Conservation (phyloP, 169 alveolate species). For the Neospora caninum region DNA sequence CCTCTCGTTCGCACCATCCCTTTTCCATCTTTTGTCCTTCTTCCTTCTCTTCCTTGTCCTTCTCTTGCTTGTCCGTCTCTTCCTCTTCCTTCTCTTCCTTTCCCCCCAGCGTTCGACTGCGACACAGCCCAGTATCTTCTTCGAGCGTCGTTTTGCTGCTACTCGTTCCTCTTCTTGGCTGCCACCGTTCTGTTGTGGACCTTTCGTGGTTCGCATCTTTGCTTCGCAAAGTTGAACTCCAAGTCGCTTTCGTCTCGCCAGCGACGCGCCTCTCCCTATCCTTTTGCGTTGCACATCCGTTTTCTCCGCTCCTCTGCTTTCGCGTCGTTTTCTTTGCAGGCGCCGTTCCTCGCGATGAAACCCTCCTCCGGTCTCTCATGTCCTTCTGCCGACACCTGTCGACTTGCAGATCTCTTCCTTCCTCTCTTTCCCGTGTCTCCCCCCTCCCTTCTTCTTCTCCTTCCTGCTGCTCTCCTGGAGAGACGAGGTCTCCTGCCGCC, state of each 20-base stretch:
- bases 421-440: background rate
- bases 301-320: background rate
- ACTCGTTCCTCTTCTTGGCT: too few species aligned
- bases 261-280: background rate
- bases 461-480: background rate
- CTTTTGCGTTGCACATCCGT: background rate
- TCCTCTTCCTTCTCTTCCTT: too few species aligned
- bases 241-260: background rate
- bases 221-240: background rate
- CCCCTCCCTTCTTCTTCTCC: background rate
- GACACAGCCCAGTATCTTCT: too few species aligned
- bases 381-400: background rate
- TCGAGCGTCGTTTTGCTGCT: too few species aligned
- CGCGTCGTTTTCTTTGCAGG: background rate
- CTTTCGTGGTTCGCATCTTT: too few species aligned
- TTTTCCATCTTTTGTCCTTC: background rate
- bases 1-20: too few species aligned
- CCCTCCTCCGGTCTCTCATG: conserved; percentile 18
- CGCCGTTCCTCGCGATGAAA: background rate
- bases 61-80: background rate
- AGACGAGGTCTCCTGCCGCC: background rate
- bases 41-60: background rate
- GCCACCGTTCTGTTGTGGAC: too few species aligned
- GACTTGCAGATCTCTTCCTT: background rate
- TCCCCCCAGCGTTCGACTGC: too few species aligned